Conservation (phyloP, 345 rosid species). For the Odontarrhena argentea region DNA sequence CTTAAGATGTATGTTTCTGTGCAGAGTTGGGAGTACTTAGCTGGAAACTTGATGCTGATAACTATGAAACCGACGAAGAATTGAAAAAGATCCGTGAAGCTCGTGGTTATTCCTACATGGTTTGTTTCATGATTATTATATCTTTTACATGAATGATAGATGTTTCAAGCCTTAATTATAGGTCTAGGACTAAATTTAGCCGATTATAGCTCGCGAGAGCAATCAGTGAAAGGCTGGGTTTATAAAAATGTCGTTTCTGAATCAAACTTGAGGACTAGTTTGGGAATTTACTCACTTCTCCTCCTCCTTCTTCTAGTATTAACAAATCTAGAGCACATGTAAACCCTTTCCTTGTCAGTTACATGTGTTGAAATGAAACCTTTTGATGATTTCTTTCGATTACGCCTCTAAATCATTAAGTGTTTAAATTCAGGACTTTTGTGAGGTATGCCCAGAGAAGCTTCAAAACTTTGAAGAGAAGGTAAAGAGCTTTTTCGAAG, state of each 20-base stretch:
- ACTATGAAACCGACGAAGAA: slow-evolving; percentile 82
- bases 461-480: slow-evolving; percentile 84
- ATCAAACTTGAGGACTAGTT: neutral
- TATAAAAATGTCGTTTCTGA: neutral
- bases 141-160: neutral
- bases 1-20: slow-evolving; percentile 25
- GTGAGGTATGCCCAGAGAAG: slow-evolving; percentile 91
- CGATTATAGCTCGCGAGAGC: neutral
- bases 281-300: neutral
- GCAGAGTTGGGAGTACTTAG: slow-evolving; percentile 88
- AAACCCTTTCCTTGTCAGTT: neutral
- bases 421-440: slow-evolving; percentile 58
- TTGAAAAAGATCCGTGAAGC: slow-evolving; percentile 84
- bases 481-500: slow-evolving; percentile 85
- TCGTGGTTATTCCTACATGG: slow-evolving; percentile 91
- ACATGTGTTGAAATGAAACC: neutral
- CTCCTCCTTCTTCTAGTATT: no score
- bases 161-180: neutral
- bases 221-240: neutral
- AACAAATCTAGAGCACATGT: neutral
- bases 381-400: neutral
- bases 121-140: slow-evolving; percentile 35
- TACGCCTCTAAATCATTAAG: neutral
- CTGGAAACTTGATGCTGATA: slow-evolving; percentile 91
- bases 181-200: neutral